Conservation (phyloP, 768 basidiomycete genomes). For the Jaapia argillacea region DNA sequence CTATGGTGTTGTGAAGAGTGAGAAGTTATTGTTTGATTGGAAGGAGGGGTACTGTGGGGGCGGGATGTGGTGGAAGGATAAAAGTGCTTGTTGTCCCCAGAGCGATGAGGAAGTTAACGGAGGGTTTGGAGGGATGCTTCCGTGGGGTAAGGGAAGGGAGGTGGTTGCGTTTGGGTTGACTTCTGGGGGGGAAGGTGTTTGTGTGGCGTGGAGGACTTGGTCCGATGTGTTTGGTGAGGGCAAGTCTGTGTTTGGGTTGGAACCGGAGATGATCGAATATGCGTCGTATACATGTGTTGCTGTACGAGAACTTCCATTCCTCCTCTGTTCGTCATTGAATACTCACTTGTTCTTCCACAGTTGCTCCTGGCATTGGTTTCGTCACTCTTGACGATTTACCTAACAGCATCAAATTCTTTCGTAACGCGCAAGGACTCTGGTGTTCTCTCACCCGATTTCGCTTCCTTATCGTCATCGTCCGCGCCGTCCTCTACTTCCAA, state of each 20-base stretch:
- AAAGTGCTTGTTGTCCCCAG: conserved; percentile 71
- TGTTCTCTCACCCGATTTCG: conserved; percentile 42
- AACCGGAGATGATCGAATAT: conserved; percentile 50
- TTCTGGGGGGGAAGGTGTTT: conserved; percentile 26
- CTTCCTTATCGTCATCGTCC: too few relatives aligned
- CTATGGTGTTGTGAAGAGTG: conserved; percentile 76
- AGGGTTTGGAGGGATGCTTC: conserved; percentile 4
- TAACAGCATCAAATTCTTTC: conserved; percentile 87
- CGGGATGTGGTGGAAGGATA: conserved; percentile 66
- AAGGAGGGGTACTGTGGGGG: conserved; percentile 83
- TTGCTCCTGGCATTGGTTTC: conserved; percentile 63
- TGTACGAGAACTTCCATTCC: conserved; percentile 37
- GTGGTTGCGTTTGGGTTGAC: conserved; percentile 5
- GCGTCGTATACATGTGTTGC: conserved; percentile 65
- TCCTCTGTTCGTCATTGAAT: neutral
- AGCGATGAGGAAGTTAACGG: conserved; percentile 9
- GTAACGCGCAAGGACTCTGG: conserved; percentile 83
- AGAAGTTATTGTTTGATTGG: conserved; percentile 84
- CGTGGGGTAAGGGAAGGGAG: conserved; percentile 2
- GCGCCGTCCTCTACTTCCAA: conserved; percentile 11
- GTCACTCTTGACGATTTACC: conserved; percentile 70
- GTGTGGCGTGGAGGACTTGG: conserved; percentile 73
- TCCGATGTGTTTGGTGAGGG: conserved; percentile 36
- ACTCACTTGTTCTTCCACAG: conserved; percentile 26
- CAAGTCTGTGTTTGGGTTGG: conserved; percentile 16